Evolutionary conservation across 2,329 filamentous ascomycete genomes (phyloP).

Genomic region (Colletotrichum cereale): DNA sequence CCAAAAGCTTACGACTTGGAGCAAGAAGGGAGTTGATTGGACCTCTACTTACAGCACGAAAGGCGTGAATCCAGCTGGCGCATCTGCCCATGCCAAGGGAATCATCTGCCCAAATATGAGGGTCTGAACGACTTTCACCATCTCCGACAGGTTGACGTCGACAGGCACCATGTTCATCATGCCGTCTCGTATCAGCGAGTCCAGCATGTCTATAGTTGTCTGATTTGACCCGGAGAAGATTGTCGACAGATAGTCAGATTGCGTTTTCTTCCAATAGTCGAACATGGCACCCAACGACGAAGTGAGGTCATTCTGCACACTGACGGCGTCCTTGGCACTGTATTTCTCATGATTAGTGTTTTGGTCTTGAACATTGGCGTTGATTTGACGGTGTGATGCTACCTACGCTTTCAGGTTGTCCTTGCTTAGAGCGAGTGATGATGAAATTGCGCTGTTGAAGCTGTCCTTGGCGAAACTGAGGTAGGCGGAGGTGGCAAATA

Average conservation of each 20-base stretch:
- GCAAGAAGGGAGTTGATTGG: background rate
- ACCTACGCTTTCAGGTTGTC: constrained; percentile 12
- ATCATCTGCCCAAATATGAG: constrained; percentile 28
- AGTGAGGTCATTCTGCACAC: constrained; percentile 12
- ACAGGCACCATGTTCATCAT: constrained; percentile 28
- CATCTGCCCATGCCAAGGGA: constrained; percentile 8
- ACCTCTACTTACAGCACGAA: constrained; percentile 22
- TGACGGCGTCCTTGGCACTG: constrained; percentile 13
- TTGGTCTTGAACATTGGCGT: background rate
- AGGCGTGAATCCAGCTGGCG: constrained; percentile 1
- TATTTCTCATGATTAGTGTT: background rate
- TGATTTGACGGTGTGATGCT: background rate
- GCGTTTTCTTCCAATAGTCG: constrained; percentile 30
- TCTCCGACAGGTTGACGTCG: constrained; percentile 20
- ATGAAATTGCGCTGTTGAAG: constrained; percentile 4
- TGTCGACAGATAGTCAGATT: background rate
- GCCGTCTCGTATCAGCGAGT: background rate
- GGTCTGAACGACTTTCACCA: background rate
- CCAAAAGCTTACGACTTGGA: no score
- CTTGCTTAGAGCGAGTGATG: background rate
- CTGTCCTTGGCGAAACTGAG: constrained; percentile 10
- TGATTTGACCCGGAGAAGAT: constrained; percentile 15
- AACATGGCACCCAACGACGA: constrained; percentile 11
- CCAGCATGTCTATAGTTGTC: constrained; percentile 8
- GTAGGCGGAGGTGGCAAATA: background rate